A percentile compares a stretch with the other conserved stretches of the same genome.
Conservation (phyloP, 352 stramenopile genomes). For the Globisporangium lucens region DNA sequence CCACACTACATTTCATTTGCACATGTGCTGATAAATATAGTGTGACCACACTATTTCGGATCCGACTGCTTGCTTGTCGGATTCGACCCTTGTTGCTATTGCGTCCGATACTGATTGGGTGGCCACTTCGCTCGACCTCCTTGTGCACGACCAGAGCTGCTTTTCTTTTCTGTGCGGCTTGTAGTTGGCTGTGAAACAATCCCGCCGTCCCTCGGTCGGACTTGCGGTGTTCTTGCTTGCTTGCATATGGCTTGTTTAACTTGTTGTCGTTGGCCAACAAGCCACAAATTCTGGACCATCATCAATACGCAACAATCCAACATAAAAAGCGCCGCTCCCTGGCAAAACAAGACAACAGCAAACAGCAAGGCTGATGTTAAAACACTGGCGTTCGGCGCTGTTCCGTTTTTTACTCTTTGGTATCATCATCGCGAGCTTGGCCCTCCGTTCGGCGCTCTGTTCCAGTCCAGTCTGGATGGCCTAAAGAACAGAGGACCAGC, state of each 20-base stretch:
- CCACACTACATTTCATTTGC: neutral
- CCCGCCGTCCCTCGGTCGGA: neutral
- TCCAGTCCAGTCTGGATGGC: neutral
- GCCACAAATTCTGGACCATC: neutral
- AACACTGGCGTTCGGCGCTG: neutral
- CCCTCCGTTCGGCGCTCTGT: constrained; percentile 1
- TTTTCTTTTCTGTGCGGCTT: neutral
- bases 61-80: neutral
- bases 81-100: neutral
- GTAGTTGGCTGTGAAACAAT: neutral
- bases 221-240: neutral
- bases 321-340: no score
- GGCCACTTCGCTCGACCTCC: neutral
- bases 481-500: neutral
- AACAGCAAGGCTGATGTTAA: neutral
- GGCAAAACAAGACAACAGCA: neutral
- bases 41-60: neutral
- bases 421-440: neutral
- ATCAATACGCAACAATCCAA: neutral
- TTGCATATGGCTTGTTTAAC: no score
- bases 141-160: neutral
- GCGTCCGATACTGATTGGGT: no score
- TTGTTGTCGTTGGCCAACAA: neutral
- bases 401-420: neutral
- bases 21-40: neutral